phyloP scores from a whole-genome alignment of 2,329 filamentous ascomycete genomes.

The Xylariaceae sp. region DNA sequence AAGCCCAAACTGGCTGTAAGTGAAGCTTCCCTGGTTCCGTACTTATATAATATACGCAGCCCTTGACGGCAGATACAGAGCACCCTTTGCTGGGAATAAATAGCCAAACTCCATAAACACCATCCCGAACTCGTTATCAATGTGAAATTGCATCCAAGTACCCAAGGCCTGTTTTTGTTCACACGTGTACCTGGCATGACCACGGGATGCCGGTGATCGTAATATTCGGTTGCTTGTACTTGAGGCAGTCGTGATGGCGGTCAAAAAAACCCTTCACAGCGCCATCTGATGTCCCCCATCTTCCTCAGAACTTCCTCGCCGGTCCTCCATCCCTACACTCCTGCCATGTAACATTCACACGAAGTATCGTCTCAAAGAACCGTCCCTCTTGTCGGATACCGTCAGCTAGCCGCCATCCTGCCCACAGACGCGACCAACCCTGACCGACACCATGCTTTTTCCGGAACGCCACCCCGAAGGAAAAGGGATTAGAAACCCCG shows the following conservation, averaged over 20 bases:
- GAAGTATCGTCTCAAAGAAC: constrained; percentile 6
- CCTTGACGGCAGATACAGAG: no score
- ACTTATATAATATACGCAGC: not conserved
- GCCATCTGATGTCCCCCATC: not conserved
- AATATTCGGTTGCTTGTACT: constrained; percentile 6
- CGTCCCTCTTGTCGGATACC: constrained; percentile 5
- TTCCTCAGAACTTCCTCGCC: constrained; percentile 8
- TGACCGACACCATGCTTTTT: not conserved
- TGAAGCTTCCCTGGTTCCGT: not conserved
- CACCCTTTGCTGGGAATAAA: no score
- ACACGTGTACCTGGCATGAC: constrained; percentile 6
- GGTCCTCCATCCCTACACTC: not conserved
- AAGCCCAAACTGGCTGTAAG: not conserved
- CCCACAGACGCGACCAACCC: not conserved
- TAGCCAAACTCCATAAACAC: no score
- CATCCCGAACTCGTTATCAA: no score
- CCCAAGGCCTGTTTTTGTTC: no score
- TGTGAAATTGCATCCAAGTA: no score
- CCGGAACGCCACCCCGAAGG: constrained; percentile 14
- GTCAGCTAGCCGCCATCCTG: constrained; percentile 2
- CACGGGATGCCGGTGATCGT: constrained; percentile 9
- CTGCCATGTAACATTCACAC: constrained; percentile 11
- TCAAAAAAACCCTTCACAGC: not conserved
- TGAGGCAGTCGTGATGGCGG: constrained; percentile 11
- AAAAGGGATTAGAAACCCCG: constrained; percentile 35